Evolutionary conservation across 495 filamentous ascomycete genomes (phyloP), one percentile per base, ranked within the genome.

Genomic region (Penicillium roqueforti): DNA sequence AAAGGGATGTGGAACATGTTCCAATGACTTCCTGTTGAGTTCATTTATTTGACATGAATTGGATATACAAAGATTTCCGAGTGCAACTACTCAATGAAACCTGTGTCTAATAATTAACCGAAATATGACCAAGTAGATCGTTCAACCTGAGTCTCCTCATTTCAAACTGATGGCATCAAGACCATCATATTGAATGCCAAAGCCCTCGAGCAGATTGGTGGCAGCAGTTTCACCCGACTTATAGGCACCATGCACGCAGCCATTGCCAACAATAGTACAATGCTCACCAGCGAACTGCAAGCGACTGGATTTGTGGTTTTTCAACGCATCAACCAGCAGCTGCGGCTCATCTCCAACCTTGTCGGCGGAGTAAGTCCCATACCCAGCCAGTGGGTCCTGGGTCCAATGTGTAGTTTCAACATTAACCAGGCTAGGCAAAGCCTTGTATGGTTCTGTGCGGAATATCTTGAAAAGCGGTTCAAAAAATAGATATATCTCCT

Each of bases 371-470:
- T 64, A 64, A 6, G 55, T 56, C 3, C 61, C 61, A 44, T 58
- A 64, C 28, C 61, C 61, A 6, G 61, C 61, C 44, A 64, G 37
- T 31, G 61, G 58, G 48, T 64, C 61, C 41, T 61, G 61, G 39
- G 61, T 64, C 61, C 61, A 64, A 42, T 61, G 61, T 53, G 61
- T 64, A 41, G 58, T 58, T 51, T 64, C 61, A 55, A 64, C 55
- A 57, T 40, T 51, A 23, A 64, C 16, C 36, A 64, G 48, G n/a
- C 51, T 48, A 5, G 61, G 61, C 23, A 64, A 49, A 16, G 61
- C 61, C 42, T 64, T 64, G 43, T 64, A 64, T 0, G 61, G 61
- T 38, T 64, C 61, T 2, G 61, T 55, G 8, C 61, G 58, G 47
- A 61, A 53, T 5, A 64, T 49, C 43, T 61, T 64, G 45, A 64